Conservation (phyloP, 129 eudicot genomes). For the Flaveria sonorensis region DNA sequence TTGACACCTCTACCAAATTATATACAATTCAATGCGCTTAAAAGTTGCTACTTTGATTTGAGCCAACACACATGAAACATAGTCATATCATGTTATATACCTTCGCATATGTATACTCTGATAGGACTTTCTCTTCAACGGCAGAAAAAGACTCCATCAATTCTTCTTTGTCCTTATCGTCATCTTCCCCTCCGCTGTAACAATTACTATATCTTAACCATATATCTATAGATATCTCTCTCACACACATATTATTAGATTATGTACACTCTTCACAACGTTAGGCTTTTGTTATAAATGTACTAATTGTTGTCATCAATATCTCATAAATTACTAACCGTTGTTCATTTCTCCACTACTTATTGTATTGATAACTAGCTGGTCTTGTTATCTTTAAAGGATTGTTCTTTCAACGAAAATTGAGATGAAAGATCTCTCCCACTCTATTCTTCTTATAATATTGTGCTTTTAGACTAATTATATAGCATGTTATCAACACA, state of each 20-base stretch:
- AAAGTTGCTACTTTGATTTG: not conserved
- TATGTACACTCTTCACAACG: not conserved
- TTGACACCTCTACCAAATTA: not conserved
- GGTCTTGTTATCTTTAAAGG: not conserved
- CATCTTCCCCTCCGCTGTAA: slow-evolving; percentile 64
- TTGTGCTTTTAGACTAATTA: not conserved
- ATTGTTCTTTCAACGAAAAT: not conserved
- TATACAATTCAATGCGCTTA: not conserved
- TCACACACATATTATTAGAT: not conserved
- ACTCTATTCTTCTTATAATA: not conserved
- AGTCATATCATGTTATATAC: slow-evolving; percentile 31
- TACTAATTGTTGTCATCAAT: not conserved
- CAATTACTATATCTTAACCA: not conserved
- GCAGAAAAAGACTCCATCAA: slow-evolving; percentile 59
- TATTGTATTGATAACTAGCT: not conserved
- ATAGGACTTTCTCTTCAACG: slow-evolving; percentile 89
- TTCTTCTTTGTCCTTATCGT: slow-evolving; percentile 66
- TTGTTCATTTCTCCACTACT: not conserved
- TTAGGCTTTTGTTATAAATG: not conserved
- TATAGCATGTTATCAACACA: not conserved
- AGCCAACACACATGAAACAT: not conserved
- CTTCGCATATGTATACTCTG: slow-evolving; percentile 79
- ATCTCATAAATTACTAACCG: not conserved
- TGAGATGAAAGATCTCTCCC: not conserved
- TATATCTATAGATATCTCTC: not conserved